Base-by-base conservation (phyloP, 495 filamentous ascomycete genomes). In the Xylaria sp. region DNA sequence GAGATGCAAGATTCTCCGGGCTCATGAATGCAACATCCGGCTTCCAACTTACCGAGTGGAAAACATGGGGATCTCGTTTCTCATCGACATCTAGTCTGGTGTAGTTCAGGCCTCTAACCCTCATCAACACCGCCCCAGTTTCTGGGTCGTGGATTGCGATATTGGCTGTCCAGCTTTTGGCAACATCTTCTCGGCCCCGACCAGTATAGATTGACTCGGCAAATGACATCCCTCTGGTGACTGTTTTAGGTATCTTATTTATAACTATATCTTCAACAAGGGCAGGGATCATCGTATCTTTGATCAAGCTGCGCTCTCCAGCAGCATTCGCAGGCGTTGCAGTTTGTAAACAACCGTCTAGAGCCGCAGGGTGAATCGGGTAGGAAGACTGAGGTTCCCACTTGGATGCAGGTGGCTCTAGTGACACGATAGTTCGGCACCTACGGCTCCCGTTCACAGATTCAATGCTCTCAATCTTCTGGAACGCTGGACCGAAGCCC, bases 291-390 rank as follows among this genome's bases (percentile, higher is more conserved):
- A 70, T 50, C 5, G 61, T 37, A 7, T 55, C 61, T 14, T 63
- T 55, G 0, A 70, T 37, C 33, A 15, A 33, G 14, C 43, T 53
- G 5, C 68, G 41, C 24, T 52, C 43, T 1, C 68, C 68, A 3
- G 17, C 43, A 14, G 24, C 35, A 3, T 61, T 26, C 1, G 57
- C 46, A 4, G 61, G 43, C n/a, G 58, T 55, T 1, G 35, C 29
- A 21, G 59, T 55, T n/a, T 71, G 68, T 4, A 71, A 12, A 19
- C 68, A 71, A 4, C 33, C 48, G n/a, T 71, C 68, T 17, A 71
- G 40, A 7, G 41, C 53, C 5, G 68, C 29, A 1, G 68, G 68
- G 19, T 62, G 59, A 2, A 62, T 3, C 6, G 26, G 59, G n/a
- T 62, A 62, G 7, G 15, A 26, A 1, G 59, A 62, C 21, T 58